Evolutionary conservation across 768 basidiomycete genomes (phyloP).

Genomic region (Russula compacta): DNA sequence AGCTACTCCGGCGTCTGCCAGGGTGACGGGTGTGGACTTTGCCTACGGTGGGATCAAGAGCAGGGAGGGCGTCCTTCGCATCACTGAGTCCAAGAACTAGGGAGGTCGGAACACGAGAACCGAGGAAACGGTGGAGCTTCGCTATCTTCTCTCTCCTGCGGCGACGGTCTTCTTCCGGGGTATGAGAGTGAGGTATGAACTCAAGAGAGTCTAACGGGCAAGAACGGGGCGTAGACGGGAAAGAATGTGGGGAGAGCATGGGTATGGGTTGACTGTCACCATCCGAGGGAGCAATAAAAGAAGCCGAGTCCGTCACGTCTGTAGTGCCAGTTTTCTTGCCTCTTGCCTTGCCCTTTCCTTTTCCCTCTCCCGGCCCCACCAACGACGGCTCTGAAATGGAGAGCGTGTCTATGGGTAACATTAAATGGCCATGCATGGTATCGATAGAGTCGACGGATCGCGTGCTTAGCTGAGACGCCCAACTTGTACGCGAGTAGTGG

Average conservation of each 20-base stretch:
- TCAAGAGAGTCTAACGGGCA: constrained; percentile 39
- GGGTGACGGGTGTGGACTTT: constrained; percentile 25
- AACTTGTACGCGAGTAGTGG: background rate
- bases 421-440: constrained; percentile 43
- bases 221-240: constrained; percentile 24
- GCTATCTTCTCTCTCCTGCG: constrained; percentile 70
- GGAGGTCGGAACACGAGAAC: constrained; percentile 66
- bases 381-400: constrained; percentile 3
- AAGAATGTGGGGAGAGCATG: background rate
- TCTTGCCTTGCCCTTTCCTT: background rate
- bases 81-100: constrained; percentile 48
- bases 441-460: background rate
- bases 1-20: constrained; percentile 45
- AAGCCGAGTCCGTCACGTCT: constrained; percentile 24
- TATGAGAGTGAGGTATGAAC: constrained; percentile 30
- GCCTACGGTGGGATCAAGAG: constrained; percentile 21
- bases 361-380: constrained; percentile 1
- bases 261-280: constrained; percentile 35
- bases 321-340: background rate
- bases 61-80: constrained; percentile 27
- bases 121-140: constrained; percentile 77
- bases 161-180: constrained; percentile 51
- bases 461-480: background rate
- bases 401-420: constrained; percentile 39
- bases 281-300: constrained; percentile 65